Evolutionary conservation across 208 protist species (phyloP).

Genomic region (Trypanosoma vivax): DNA sequence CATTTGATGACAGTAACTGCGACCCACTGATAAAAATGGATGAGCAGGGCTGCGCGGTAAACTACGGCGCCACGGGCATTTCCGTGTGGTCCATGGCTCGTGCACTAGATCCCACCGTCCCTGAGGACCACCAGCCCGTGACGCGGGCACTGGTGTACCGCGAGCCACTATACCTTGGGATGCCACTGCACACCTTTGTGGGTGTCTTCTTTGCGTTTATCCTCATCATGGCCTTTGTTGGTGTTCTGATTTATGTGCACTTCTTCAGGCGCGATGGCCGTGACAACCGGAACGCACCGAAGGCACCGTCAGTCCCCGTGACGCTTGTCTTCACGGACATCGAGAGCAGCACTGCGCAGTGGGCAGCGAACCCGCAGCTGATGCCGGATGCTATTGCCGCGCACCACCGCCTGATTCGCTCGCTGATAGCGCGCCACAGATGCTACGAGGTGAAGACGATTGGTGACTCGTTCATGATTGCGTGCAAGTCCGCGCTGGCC

Average conservation of each 20-base stretch:
- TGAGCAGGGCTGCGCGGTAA: conserved; percentile 6
- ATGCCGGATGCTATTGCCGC: conserved; percentile 55
- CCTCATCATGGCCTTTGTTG: background rate
- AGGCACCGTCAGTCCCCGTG: conserved; percentile 27
- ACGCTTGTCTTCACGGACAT: conserved; percentile 78
- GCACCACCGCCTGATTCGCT: conserved; percentile 61
- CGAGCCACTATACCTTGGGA: background rate
- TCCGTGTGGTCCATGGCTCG: conserved; percentile 19
- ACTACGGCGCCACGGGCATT: conserved; percentile 49
- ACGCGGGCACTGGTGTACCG: conserved; percentile 31
- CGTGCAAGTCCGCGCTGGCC: background rate
- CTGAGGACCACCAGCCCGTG: background rate
- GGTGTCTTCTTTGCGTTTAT: conserved; percentile 25
- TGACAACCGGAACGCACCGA: conserved; percentile 43
- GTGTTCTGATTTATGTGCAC: background rate
- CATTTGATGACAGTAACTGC: conserved; percentile 5
- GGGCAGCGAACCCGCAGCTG: conserved; percentile 38
- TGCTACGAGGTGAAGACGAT: conserved; percentile 83
- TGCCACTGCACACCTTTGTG: conserved; percentile 11
- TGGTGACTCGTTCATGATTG: conserved; percentile 51
- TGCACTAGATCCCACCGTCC: conserved; percentile 22
- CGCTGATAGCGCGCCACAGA: conserved; percentile 37
- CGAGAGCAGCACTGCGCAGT: conserved; percentile 72
- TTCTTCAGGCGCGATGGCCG: conserved; percentile 23
- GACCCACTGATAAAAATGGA: background rate